phyloP scores from a whole-genome alignment of 257 asterid genomes.

The Solanum piurae region DNA sequence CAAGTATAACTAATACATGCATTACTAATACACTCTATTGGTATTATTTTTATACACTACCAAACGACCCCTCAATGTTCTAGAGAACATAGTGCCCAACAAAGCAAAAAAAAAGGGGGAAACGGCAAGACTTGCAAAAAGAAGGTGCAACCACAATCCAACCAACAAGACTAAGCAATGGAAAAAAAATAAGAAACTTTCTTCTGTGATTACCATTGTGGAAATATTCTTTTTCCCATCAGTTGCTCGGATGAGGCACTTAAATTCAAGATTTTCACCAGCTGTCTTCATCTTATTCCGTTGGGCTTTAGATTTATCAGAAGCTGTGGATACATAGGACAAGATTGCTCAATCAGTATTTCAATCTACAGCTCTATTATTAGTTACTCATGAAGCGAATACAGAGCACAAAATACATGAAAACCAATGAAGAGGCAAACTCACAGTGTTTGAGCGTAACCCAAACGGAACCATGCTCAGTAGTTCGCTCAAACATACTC shows the following conservation, averaged over 20 bases:
- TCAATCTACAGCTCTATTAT: not conserved
- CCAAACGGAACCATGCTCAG: slow-evolving; percentile 74
- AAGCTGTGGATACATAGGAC: slow-evolving; percentile 27
- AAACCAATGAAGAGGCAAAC: slow-evolving; percentile 2
- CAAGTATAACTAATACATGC: too few relatives aligned
- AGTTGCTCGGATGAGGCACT: slow-evolving; percentile 78
- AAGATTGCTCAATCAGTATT: not conserved
- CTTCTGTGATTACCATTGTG: slow-evolving; percentile 30
- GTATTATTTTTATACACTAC: too few relatives aligned
- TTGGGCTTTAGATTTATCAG: slow-evolving; percentile 65
- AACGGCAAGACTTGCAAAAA: not conserved
- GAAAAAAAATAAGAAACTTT: not conserved
- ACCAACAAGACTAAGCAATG: not conserved
- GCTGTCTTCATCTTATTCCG: slow-evolving; percentile 57
- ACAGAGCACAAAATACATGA: not conserved
- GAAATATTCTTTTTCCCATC: slow-evolving; percentile 75
- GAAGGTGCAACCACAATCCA: not conserved
- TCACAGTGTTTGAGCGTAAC: slow-evolving; percentile 72
- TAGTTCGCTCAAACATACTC: slow-evolving; percentile 63
- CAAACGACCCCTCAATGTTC: not conserved
- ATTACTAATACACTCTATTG: too few relatives aligned
- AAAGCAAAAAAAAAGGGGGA: not conserved
- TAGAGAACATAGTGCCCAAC: not conserved
- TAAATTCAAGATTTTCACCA: slow-evolving; percentile 58
- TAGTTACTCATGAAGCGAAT: not conserved